phyloP scores from a whole-genome alignment of 305 asterid genomes.

The Fraxinus velutina region DNA sequence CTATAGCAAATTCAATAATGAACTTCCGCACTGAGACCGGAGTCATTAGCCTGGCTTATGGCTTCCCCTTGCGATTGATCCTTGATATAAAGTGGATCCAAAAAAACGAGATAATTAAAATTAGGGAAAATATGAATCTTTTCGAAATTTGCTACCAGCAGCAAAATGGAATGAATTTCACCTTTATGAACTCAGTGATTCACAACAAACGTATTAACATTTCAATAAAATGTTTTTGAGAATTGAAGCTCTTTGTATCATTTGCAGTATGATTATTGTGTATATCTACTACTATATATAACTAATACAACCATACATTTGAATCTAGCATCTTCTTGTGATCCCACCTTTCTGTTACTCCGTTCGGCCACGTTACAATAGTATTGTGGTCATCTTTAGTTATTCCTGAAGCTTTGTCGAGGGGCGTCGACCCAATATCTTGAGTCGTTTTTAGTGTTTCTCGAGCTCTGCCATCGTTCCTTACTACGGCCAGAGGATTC shows the following conservation, averaged over 20 bases:
- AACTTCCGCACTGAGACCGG: not conserved
- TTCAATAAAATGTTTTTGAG: not conserved
- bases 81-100: not conserved
- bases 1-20: not conserved
- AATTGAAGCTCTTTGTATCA: not conserved
- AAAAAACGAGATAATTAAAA: not conserved
- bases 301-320: not conserved
- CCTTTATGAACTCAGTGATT: not conserved
- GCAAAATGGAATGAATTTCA: not conserved
- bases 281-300: not conserved
- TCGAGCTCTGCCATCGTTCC: constrained; percentile 41
- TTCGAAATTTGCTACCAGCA: not conserved
- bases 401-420: not conserved
- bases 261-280: not conserved
- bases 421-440: not conserved
- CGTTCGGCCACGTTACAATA: not conserved
- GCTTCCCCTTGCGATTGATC: not conserved
- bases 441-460: not conserved
- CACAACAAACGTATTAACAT: not conserved
- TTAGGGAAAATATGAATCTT: not conserved
- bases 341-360: not conserved
- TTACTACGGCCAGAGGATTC: constrained; percentile 73
- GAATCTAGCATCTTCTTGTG: not conserved
- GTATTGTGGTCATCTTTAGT: not conserved
- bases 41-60: not conserved